A percentile compares a stretch with the other conserved stretches of the same genome.
Evolutionary conservation across 345 rosid species (phyloP).

Genomic region (Bruguiera parviflora): DNA sequence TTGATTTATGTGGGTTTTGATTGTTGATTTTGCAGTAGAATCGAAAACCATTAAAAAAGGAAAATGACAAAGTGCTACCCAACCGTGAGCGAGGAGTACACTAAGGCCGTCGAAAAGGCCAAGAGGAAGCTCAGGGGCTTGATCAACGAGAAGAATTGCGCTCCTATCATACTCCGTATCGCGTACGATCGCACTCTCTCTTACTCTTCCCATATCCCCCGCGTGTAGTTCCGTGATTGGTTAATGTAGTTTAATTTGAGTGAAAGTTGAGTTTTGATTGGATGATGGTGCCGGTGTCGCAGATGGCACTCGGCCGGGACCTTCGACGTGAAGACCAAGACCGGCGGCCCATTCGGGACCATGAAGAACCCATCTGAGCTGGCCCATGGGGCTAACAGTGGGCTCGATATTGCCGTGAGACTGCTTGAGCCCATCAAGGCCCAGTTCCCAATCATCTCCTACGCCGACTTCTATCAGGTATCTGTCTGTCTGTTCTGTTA

Average conservation of each 20-base stretch:
- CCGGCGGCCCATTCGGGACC: constrained; percentile 98
- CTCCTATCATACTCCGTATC: constrained; percentile 89
- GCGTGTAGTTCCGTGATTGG: not conserved
- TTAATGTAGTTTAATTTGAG: not conserved
- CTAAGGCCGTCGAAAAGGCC: constrained; percentile 69
- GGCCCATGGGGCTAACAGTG: constrained; percentile 80
- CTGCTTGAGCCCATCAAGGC: constrained; percentile 76
- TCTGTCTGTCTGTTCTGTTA: no score
- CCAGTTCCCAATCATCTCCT: constrained; percentile 69
- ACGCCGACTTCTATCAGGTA: constrained; percentile 88
- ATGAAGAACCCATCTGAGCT: constrained; percentile 62
- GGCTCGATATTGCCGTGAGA: constrained; percentile 78
- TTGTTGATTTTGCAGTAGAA: not conserved
- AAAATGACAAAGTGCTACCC: constrained; percentile 85
- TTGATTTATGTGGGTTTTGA: not conserved
- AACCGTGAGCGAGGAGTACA: constrained; percentile 70
- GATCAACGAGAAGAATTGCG: constrained; percentile 90
- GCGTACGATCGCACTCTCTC: constrained; percentile 46
- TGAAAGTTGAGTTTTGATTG: not conserved
- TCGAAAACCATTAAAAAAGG: not conserved
- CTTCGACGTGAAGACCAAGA: constrained; percentile 63
- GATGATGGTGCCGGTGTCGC: constrained; percentile 3
- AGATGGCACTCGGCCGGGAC: constrained; percentile 99
- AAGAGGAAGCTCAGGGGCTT: constrained; percentile 83
- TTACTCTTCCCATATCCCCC: no score